Base-by-base conservation (phyloP, 1,139 yeast species). In the Nadsonia starkeyi-henricii region DNA sequence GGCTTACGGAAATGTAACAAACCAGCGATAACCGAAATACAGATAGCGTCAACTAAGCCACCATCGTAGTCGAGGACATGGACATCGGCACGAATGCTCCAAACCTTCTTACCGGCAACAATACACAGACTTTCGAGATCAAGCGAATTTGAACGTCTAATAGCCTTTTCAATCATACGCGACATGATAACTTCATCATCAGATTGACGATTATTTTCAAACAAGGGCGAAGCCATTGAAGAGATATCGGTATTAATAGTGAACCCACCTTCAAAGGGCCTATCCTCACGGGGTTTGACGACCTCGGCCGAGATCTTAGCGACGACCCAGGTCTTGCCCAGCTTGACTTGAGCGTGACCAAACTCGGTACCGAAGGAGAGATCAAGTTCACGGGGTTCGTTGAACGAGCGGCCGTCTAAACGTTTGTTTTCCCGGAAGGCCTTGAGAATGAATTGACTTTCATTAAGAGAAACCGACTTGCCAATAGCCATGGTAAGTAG, bases 261-360 rank as follows among this genome's bases (percentile, higher is more conserved):
- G 61, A 91, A 88, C 2, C 84, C 63, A 1, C 98, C 98, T 65
- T 93, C 98, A 61, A 85, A 89, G 1, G 97, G 97, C 47, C 96
- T 72, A 57, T 89, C 95, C 49, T 86, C 95, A 56, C 75, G 82
- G 0, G 98, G 98, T 52, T 77, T 75, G 9, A 78, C 73, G n/a
- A 93, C 79, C 50, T 78, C 81, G 20, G 95, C 84, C 21, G 91
- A 79, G 2, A 89, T 80, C 51, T 91, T 74, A 17, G 83, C 91
- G 2, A 85, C 79, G 3, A 91, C 77, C 57, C 61, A 53, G 7
- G 95, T 85, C 28, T 73, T 67, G 1, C 97, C 97, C 63, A 89
- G 72, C 37, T 67, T 67, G 12, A 89, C 78, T 55, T 85, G 86
- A 17, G 82, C 93, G 57, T 79, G 84, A 9, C 98, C 98, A 58